phyloP scores from a whole-genome alignment of 768 basidiomycete species.

The Lactarius psammicola region DNA sequence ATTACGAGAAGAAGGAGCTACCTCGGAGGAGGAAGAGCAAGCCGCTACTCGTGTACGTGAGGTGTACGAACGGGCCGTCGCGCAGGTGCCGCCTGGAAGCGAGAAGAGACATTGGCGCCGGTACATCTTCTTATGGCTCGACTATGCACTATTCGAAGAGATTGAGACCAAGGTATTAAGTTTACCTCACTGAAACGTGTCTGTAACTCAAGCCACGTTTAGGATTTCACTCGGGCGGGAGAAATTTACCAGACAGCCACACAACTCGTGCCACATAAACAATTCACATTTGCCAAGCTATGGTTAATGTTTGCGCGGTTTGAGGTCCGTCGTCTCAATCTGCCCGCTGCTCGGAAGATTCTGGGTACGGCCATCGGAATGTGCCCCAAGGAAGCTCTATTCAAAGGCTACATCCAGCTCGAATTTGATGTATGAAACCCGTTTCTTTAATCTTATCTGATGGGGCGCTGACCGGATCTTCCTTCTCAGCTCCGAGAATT shows the following conservation, averaged over 20 bases:
- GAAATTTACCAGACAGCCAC: slow-evolving; percentile 92
- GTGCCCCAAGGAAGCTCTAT: slow-evolving; percentile 93
- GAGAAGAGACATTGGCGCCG: slow-evolving; percentile 93
- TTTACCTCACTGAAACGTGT: background rate
- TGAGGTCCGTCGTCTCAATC: slow-evolving; percentile 79
- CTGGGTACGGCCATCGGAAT: slow-evolving; percentile 90
- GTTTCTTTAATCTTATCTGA: background rate
- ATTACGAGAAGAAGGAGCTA: slow-evolving; percentile 70
- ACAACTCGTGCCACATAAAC: slow-evolving; percentile 89
- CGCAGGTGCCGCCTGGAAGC: slow-evolving; percentile 89
- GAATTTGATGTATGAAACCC: slow-evolving; percentile 68
- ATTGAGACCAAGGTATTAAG: slow-evolving; percentile 78
- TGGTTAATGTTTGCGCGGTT: slow-evolving; percentile 94
- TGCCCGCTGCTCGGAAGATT: slow-evolving; percentile 83
- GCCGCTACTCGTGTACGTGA: slow-evolving; percentile 74
- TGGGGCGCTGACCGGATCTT: slow-evolving; percentile 21
- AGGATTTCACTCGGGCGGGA: slow-evolving; percentile 84
- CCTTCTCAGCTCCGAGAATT: slow-evolving; percentile 79
- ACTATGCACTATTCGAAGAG: slow-evolving; percentile 97
- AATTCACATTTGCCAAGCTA: slow-evolving; percentile 96
- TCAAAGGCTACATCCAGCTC: slow-evolving; percentile 94
- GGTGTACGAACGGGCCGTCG: slow-evolving; percentile 92
- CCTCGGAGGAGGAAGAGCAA: slow-evolving; percentile 64
- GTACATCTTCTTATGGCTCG: slow-evolving; percentile 90
- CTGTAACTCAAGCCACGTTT: background rate